Evolutionary conservation across 2,329 filamentous ascomycete species (phyloP), one percentile per base, ranked within the genome.

Genomic region (Cladosporium sp.): DNA sequence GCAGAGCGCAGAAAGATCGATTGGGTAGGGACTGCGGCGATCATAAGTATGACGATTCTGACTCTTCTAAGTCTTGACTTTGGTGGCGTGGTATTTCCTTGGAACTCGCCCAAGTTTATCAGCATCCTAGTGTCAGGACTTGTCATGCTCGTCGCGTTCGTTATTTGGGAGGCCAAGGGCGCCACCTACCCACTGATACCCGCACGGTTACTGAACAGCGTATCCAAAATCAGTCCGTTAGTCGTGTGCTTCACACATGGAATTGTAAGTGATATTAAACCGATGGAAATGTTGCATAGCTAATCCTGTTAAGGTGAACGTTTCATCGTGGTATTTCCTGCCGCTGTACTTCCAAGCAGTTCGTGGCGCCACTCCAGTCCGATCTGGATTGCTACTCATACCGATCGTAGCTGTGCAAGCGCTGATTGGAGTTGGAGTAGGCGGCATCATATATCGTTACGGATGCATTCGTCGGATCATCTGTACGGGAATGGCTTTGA

Each of bases 291-390:
- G 79, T 84, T 7, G 81, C 84, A 40, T 81, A 79, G 39, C 69
- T 85, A 8, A 76, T 84, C 9, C 72, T 84, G 0, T 78, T 83
- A 49, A 81, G 82, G 59, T 88, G 25, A 79, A 81, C 3, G 65
- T 68, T 28, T 81, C 63, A 12, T 63, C 92, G 38, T 96, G 83
- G 62, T 95, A 93, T 78, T 95, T 89, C 75, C 79, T 95, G 3
- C 90, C 90, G 0, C 80, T 96, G 1, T 96, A 95, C 77, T 93
- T 91, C 74, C 90, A 95, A 74, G 83, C 86, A 51, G 85, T 89
- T 52, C 79, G 90, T 40, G 82, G 88, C 51, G 84, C 84, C 2
- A 80, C 81, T 0, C 87, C 90, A 1, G 28, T 49, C 22, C 20
- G 15, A 9, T 28, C 43, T 25, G 43, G 43, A 12, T 14, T 92